Base-by-base conservation (phyloP, 371 early-diverging fungal species). In the Caulochytrium protostelioides region DNA sequence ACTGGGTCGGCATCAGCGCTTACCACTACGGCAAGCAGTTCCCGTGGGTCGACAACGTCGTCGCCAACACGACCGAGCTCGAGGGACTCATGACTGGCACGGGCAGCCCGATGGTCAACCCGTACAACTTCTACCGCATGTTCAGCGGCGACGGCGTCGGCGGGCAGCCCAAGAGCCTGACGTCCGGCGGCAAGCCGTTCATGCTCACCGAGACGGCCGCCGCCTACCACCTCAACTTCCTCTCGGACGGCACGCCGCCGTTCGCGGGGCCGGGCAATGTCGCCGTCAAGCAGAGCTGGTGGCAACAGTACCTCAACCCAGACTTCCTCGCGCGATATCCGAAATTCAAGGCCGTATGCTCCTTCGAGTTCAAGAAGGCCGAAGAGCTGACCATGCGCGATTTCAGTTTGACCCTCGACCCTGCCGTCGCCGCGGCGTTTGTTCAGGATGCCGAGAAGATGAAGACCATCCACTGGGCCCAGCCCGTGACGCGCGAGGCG, bases 1-100 rank as follows among this genome's bases (percentile, higher is more conserved):
- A 60, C 47, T 63, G 64, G 64, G 51, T 63, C 22, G 58, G 59
- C 6, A 25, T 52, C 25, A 8, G 10, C 9, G 14, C 9, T 34
- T 34, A 14, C 9, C 6, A 12, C 35, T 46, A 46, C 17, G 46
- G 46, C 35, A 46, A 44, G 36, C 41, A 35, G 4, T 34, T 28
- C 30, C 47, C 48, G 13, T 39, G 34, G 37, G n/a, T 16, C 21
- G 28, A 6, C 16, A 42, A 45, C 22, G 35, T 17, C 13, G 13
- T 35, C 2, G 33, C 48, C 4, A 35, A 44, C 14, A 17, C 23
- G 3, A 28, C 28, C 23, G 39, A 19, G 15, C 36, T 41, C 24
- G 30, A 25, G 21, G 14, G 23, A 2, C 38, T 37, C 38, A 37
- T 52, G 1, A 5, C n/a, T n/a, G n/a, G n/a, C n/a, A n/a, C n/a